Conservation (phyloP, 306 rosid species). For the Lithocarpus polystachyus region DNA sequence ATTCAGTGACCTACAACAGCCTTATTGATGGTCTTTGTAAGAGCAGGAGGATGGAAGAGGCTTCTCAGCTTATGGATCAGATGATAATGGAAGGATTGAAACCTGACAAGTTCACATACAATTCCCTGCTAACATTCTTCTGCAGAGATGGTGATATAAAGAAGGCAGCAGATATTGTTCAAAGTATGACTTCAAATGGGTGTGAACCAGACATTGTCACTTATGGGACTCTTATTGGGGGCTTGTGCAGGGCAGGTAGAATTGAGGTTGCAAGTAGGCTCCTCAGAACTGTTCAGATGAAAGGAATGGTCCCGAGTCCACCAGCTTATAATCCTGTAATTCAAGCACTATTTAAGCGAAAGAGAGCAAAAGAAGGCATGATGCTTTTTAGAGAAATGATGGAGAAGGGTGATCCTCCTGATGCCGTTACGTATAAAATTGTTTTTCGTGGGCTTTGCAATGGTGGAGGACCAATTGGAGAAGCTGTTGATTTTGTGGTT, state of each 20-base stretch:
- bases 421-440: slow-evolving; percentile 66
- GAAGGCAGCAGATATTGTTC: slow-evolving; percentile 84
- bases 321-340: slow-evolving; percentile 79
- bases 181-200: slow-evolving; percentile 74
- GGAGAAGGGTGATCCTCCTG: slow-evolving; percentile 77
- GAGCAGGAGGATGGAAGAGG: slow-evolving; percentile 72
- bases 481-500: slow-evolving; percentile 73
- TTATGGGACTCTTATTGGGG: slow-evolving; percentile 70
- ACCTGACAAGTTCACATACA: slow-evolving; percentile 89
- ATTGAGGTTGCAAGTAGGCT: slow-evolving; percentile 74
- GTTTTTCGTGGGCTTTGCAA: slow-evolving; percentile 87
- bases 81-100: slow-evolving; percentile 92
- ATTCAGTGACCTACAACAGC: slow-evolving; percentile 73
- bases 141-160: slow-evolving; percentile 75
- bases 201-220: slow-evolving; percentile 87
- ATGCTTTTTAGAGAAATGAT: slow-evolving; percentile 87
- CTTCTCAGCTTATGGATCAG: slow-evolving; percentile 91
- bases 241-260: slow-evolving; percentile 88
- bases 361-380: slow-evolving; percentile 77
- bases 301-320: slow-evolving; percentile 75
- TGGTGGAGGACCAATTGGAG: slow-evolving; percentile 83
- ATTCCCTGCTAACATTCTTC: slow-evolving; percentile 69
- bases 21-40: slow-evolving; percentile 85
- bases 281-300: slow-evolving; percentile 83
- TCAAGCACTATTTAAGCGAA: slow-evolving; percentile 65